phyloP scores from a whole-genome alignment of 2,329 filamentous ascomycete genomes.

The Fusarium musae region DNA sequence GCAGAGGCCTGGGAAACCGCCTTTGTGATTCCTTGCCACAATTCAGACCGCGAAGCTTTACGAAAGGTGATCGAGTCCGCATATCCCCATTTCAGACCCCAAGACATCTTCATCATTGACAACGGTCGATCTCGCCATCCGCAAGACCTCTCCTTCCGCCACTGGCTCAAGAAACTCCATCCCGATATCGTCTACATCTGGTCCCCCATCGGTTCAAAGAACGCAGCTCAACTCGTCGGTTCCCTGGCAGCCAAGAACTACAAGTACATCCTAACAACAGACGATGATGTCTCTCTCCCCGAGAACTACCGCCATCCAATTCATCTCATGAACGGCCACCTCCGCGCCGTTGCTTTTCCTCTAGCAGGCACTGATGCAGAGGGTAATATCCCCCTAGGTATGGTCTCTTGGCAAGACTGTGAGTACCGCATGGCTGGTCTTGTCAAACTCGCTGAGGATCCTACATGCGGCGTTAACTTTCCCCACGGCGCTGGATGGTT shows the following conservation, averaged over 20 bases:
- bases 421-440: conserved; percentile 4
- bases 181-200: not conserved
- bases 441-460: conserved; percentile 1
- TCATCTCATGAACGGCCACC: not conserved
- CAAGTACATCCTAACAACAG: conserved; percentile 4
- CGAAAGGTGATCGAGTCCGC: not conserved
- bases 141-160: not conserved
- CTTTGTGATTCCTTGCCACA: conserved; percentile 2
- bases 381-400: not conserved
- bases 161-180: not conserved
- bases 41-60: not conserved
- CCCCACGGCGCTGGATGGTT: conserved; percentile 3
- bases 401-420: conserved; percentile 8
- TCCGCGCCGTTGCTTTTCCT: not conserved
- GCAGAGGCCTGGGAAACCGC: not conserved
- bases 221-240: not conserved
- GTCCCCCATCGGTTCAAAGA: conserved; percentile 6
- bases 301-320: not conserved
- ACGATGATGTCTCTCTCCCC: not conserved
- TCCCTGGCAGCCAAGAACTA: not conserved
- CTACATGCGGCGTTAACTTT: not conserved
- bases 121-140: not conserved
- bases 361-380: not conserved
- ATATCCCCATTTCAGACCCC: not conserved
- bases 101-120: conserved; percentile 10